Evolutionary conservation across 2,329 filamentous ascomycete genomes (phyloP), one percentile per base, ranked within the genome.

Genomic region (Lasiodiplodia sp.): DNA sequence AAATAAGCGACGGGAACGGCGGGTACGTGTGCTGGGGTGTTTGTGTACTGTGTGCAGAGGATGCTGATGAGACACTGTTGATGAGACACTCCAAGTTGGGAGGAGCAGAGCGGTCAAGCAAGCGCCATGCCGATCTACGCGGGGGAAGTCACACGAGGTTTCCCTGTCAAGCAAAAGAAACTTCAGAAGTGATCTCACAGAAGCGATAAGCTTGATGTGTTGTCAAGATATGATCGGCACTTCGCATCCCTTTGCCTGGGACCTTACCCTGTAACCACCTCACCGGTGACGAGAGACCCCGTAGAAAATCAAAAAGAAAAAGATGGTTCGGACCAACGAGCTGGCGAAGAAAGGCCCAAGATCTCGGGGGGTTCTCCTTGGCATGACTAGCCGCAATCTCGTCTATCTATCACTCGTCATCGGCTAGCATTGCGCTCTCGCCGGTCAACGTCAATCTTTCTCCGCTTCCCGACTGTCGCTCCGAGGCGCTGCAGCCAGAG

Each of bases 401-500:
- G 28, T 38, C 55, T 57, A 38, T 38, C 55, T 57, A n/a, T 47
- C 44, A 47, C 7, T 47, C 44, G 44, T 47, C 44, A 47, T 21
- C 44, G 44, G 18, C n/a, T 11, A n/a, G 31, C 31, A 34, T 47
- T 47, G 44, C 40, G 40, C 16, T 44, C 40, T 18, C 5, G 52
- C 52, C 23, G 6, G 52, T 16, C 52, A 55, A 55, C 14, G 52
- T 16, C 52, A 55, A 55, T 55, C 52, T 34, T 34, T n/a, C n/a
- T 38, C 55, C 55, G 38, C 16, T 38, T 57, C 21, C 5, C 31
- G 31, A 5, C 10, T 11, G 23, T 38, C 18, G 8, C 31, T 57
- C 55, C 55, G 55, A 37, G 6, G 25, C 53, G 31, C 55, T 38
- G 12, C 55, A 10, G 44, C 44, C 44, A 47, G 44, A 47, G 44